Base-by-base conservation (phyloP, 208 protist genomes). In the Leishmania mexicana region DNA sequence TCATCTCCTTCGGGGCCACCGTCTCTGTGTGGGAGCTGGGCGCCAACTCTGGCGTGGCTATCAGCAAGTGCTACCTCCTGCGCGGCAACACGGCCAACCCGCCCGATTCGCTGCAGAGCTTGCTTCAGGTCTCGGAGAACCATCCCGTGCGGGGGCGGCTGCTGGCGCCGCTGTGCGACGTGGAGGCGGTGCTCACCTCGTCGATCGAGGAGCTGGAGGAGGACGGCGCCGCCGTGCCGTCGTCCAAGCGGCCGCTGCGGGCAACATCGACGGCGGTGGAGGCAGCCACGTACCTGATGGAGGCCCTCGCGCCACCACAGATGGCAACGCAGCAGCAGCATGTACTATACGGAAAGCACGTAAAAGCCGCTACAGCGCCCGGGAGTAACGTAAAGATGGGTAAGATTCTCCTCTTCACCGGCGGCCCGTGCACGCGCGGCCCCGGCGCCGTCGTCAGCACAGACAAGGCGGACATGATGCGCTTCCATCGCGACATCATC, bases 401-500 rank as follows among this genome's bases (percentile, higher is more conserved):
- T 42, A 87, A 89, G 67, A 89, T 99, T 58, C 92, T 99, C 83
- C 83, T 97, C 58, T 99, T 99, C 85, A 92, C 98, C 7, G 97
- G 96, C 53, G 99, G 99, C 13, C 96, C 99, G 1, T 98, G 94
- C 85, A 99, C 98, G 10, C 87, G 97, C 76, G 98, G 99, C 5
- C 95, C 96, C 15, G 99, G 98, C 51, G 87, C 95, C 45, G 86
- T 98, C 67, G 95, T 98, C 62, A 79, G 88, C 54, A 92, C 94
- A 17, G 94, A 99, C 75, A 93, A 99, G 76, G 90, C 88, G 17
- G 95, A 99, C 79, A 94, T 99, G 89, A 99, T 99, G 81, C 95
- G 99, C 57, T 98, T 96, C 62, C 98, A 99, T 80, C 91, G 95
- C 70, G 99, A 99, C 86, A 98, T 99, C 80, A 94, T 97, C 77